phyloP scores from a whole-genome alignment of 2,329 filamentous ascomycete genomes.

The Rhytidhysteron rufulum region DNA sequence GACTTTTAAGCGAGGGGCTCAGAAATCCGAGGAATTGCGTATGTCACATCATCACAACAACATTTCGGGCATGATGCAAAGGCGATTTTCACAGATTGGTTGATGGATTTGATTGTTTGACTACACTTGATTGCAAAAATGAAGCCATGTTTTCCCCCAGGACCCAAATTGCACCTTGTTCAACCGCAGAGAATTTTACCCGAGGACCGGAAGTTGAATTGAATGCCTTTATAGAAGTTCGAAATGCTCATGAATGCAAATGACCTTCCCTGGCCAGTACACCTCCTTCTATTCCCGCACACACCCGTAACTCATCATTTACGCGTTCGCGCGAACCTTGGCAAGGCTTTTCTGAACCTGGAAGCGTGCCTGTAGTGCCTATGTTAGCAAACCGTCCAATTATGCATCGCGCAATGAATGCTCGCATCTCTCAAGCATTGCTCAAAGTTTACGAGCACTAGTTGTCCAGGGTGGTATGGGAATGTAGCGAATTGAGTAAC shows the following conservation, averaged over 20 bases:
- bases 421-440: too few species aligned
- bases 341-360: conserved; percentile 95
- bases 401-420: too few species aligned
- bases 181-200: conserved; percentile 29
- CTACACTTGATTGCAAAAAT: conserved; percentile 36
- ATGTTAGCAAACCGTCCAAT: background rate
- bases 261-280: conserved; percentile 31
- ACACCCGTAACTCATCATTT: conserved; percentile 29
- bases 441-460: too few species aligned
- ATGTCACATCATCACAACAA: too few species aligned
- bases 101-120: conserved; percentile 33
- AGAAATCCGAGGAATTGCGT: too few species aligned
- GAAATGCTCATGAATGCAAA: conserved; percentile 37
- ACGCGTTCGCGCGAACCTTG: conserved; percentile 61
- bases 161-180: conserved; percentile 39
- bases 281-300: conserved; percentile 23
- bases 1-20: conserved; percentile 27
- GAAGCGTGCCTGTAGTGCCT: conserved; percentile 64
- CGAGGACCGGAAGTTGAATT: conserved; percentile 33
- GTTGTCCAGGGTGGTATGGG: too few species aligned
- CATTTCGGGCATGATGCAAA: too few species aligned
- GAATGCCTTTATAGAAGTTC: conserved; percentile 35
- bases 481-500: conserved; percentile 33
- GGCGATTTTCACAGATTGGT: conserved; percentile 34
- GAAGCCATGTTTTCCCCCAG: conserved; percentile 36